Evolutionary conservation across 1,139 yeast genomes (phyloP), one percentile per base, ranked within the genome.

Genomic region (Protomyces arabidopsidicola): DNA sequence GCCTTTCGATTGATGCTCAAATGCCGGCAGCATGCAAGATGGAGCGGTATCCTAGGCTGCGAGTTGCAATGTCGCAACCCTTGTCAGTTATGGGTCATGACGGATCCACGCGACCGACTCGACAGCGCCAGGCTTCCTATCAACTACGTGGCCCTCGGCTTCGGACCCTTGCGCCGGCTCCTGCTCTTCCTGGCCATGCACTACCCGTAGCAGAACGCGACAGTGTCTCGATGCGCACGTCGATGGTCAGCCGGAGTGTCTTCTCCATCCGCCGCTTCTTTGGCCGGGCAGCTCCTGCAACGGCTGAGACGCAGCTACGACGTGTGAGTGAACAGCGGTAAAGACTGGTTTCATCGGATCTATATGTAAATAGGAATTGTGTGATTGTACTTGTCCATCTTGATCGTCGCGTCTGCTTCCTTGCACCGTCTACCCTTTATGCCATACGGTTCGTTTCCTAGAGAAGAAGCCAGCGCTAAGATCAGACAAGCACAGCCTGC

Each of bases 401-500:
- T 38, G 16, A 38, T 5, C 18, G 22, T 18, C 48, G 48, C 10
- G 22, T 18, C 8, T 42, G 16, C 48, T 42, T n/a, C 16, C 16
- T n/a, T 12, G 16, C 42, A 5, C 14, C 6, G 42, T n/a, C 42
- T 36, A 16, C 48, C 22, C 18, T n/a, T 10, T 10, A 42, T 42
- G 48, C 48, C 48, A 8, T 42, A 42, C 48, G 48, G 48, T 42
- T 2, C 48, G 48, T 18, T 8, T 5, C 5, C 20, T 42, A 12
- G 48, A 16, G 14, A 38, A 14, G 16, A 18, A n/a, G 16, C 22
- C 24, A 16, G 20, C 6, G 24, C 48, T 42, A 10, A 42, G 6
- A 12, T 3, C 18, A 42, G 48, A 42, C 48, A 42, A 42, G 36
- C 53, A 58, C 52, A 58, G 56, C 35, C 31, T 58, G 16, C 55